A percentile compares a stretch with the other conserved stretches of the same genome.
Evolutionary conservation across 768 basidiomycete species (phyloP).

Genomic region (Tubosaeta brunneosetosa): DNA sequence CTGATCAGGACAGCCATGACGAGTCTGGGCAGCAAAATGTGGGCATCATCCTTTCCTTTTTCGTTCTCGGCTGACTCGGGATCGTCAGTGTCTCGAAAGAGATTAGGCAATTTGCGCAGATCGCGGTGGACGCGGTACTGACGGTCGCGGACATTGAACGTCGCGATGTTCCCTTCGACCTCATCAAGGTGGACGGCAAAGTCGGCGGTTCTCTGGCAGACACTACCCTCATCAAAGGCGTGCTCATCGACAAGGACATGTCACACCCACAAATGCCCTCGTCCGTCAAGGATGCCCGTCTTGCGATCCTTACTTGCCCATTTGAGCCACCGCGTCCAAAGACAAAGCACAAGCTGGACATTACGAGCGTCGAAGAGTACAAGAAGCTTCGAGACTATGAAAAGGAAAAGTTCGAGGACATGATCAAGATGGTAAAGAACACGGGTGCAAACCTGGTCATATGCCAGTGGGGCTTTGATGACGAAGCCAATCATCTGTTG

Average conservation of each 20-base stretch:
- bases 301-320: constrained; percentile 97
- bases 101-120: constrained; percentile 90
- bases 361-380: constrained; percentile 94
- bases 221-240: constrained; percentile 91
- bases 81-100: constrained; percentile 88
- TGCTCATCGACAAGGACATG: constrained; percentile 99
- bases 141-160: constrained; percentile 93
- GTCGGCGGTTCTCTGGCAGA: constrained; percentile 96
- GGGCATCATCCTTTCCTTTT: constrained; percentile 2
- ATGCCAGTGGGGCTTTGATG: constrained; percentile 99
- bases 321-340: constrained; percentile 99
- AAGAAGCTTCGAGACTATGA: constrained; percentile 93
- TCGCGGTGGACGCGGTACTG: constrained; percentile 95
- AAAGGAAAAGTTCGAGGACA: constrained; percentile 91
- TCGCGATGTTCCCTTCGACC: constrained; percentile 92
- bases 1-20: constrained; percentile 95
- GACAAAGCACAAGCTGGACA: constrained; percentile 98
- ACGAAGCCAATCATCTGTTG: constrained; percentile 95
- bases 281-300: constrained; percentile 77
- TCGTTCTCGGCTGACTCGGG: constrained; percentile 2
- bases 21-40: constrained; percentile 98
- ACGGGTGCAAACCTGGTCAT: constrained; percentile 98
- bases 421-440: constrained; percentile 95
- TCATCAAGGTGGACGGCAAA: constrained; percentile 99
- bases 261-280: constrained; percentile 98